Base-by-base conservation (phyloP, 768 basidiomycete species). In the Rhodotorula babjevae region DNA sequence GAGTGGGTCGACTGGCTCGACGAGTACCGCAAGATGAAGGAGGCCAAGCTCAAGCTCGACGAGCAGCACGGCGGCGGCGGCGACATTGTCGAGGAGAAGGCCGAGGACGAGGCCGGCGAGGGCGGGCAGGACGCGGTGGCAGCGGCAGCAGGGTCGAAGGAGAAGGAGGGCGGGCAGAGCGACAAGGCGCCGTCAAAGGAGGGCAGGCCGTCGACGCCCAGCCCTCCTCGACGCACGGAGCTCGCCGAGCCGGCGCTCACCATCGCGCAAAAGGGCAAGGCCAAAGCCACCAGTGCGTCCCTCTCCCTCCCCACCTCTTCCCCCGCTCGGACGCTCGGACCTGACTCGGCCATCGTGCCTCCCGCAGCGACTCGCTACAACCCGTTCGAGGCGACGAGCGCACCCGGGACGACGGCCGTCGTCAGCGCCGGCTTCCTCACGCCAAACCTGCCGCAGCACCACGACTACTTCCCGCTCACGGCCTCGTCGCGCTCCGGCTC, bases 1-100 rank as follows among this genome's bases (percentile, higher is more conserved):
- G 82, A 83, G 67, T 84, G 83, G 83, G 81, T 84, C 40, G 82
- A 84, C 65, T 84, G 82, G 82, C 73, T 82, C 66, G 83, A 83
- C 75, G 81, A 82, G 75, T 83, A 83, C 76, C 79, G 82, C 61
- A 75, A 79, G 72, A 79, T 80, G 78, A 82, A 83, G 73, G 81
- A 82, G 61, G 82, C 80, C 47, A 82, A 82, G 73, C 79, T 83
- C 31, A 63, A 79, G 29, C 79, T 82, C 1, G 83, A 65, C 25
- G 21, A 62, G 42, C 40, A 50, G 66, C 16, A 11, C 10, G 65
- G 16, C 14, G 25, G 3, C 14, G 25, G 12, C n/a, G 42, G 29
- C 27, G 60, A 33, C 1, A 29, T 7, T 4, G 29, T 16, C 27
- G 50, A 44, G 25, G n/a, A 58, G 59, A 31, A 46, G 3, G 61